Conservation (phyloP, 140 eudicot genomes). For the Bidens hawaiensis region DNA sequence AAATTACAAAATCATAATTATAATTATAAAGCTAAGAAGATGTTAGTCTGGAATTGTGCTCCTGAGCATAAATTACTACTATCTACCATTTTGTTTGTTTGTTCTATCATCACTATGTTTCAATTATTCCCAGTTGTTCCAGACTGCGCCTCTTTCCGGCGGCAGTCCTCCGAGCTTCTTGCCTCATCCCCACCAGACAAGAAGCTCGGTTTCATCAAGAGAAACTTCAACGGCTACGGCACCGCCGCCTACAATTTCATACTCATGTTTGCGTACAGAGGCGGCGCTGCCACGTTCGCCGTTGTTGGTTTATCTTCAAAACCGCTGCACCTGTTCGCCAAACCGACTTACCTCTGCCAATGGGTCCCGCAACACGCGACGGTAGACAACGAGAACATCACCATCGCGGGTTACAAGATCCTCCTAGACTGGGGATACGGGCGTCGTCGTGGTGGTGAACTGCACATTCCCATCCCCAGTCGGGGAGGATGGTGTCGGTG, state of each 20-base stretch:
- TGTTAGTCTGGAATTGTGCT: no score
- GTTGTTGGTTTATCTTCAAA: conserved; percentile 59
- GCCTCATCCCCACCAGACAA: no score
- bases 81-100: no score
- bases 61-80: no score
- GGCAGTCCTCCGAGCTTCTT: no score
- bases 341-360: conserved; percentile 55
- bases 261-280: conserved; percentile 76
- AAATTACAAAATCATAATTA: no score
- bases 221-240: conserved; percentile 58
- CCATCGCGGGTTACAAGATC: conserved; percentile 41
- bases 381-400: no score
- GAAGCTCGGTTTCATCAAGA: no score
- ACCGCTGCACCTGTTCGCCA: conserved; percentile 64
- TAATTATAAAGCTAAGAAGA: no score
- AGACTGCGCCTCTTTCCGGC: no score
- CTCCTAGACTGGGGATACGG: conserved; percentile 97
- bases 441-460: conserved; percentile 58
- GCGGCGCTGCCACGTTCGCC: conserved; percentile 60
- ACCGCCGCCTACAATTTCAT: conserved; percentile 64
- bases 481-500: conserved; percentile 37
- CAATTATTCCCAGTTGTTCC: no score
- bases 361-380: conserved; percentile 35
- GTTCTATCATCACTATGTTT: no score
- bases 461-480: conserved; percentile 58